Evolutionary conservation across 225 moss, liverwort and hornwort species (phyloP).

Genomic region (Pseudoscleropodium purum): DNA sequence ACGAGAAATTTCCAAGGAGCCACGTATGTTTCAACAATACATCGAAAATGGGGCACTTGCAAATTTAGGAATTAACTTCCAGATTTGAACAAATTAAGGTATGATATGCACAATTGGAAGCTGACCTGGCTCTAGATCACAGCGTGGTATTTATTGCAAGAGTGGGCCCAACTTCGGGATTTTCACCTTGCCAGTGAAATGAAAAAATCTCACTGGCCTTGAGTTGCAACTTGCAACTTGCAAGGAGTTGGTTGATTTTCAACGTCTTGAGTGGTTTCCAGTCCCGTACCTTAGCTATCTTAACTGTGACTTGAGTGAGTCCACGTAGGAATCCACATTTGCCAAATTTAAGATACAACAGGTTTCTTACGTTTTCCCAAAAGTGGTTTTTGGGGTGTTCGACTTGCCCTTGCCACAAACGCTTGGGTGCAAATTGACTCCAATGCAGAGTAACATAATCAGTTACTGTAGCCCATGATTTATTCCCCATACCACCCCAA

Average conservation of each 20-base stretch:
- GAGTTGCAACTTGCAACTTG: neutral
- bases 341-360: neutral
- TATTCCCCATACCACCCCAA: neutral
- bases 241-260: neutral
- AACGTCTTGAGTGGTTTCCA: neutral
- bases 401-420: neutral
- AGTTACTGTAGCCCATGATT: too few relatives aligned
- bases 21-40: neutral
- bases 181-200: neutral
- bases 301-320: neutral
- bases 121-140: neutral
- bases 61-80: too few relatives aligned
- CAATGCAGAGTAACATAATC: too few relatives aligned
- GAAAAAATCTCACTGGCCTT: neutral
- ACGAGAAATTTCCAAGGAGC: neutral
- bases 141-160: neutral
- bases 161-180: neutral
- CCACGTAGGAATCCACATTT: neutral
- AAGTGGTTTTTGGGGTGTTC: neutral
- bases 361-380: neutral
- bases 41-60: too few relatives aligned
- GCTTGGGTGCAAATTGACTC: neutral
- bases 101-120: neutral
- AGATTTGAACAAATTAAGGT: neutral
- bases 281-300: neutral